Base-by-base conservation (phyloP, 2,329 filamentous ascomycete genomes). In the Hypomyces perniciosus region DNA sequence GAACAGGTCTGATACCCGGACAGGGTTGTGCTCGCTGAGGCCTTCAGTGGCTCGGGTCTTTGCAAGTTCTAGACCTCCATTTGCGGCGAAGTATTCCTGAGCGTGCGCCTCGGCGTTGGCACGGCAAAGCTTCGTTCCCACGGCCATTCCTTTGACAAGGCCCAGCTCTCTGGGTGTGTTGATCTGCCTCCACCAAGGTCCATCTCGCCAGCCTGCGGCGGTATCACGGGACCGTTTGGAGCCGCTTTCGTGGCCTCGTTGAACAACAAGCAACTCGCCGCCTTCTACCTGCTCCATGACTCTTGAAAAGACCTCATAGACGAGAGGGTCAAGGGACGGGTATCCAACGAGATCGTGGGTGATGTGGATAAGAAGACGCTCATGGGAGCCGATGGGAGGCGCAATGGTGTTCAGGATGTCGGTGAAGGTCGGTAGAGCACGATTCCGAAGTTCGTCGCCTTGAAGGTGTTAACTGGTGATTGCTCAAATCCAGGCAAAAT, bases 261-360 rank as follows among this genome's bases (percentile, higher is more conserved):
- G 93, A 54, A 97, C 84, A 50, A 99, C 93, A 48, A 97, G 79
- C 13, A 99, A 78, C 62, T 97, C 93, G 50, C 93, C 93, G 57
- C 93, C 93, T 71, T 99, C 93, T 42, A 99, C 93, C 72, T 99
- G 93, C n/a, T 90, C 82, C 93, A 99, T 99, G 62, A 99, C 91
- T 48, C 90, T 85, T 50, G 87, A 87, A 73, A 99, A 99, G 56
- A 93, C 90, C 52, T 81, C 80, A 71, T 97, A 90, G 61, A 97
- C 89, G 49, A 96, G 80, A 13, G 92, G 90, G 66, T 97, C 92
- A 60, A 99, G 83, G 13, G 90, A 92, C 3, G 93, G 93, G 67
- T 99, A 99, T 59, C 90, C 90, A 59, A 90, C 84, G 40, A 99
- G 81, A 68, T 97, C 93, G 74, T 99, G 93, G 7, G 92, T 96